Evolutionary conservation across 805 yeast genomes (phyloP), one percentile per base, ranked within the genome.

Genomic region (Allodekkera sacchari): DNA sequence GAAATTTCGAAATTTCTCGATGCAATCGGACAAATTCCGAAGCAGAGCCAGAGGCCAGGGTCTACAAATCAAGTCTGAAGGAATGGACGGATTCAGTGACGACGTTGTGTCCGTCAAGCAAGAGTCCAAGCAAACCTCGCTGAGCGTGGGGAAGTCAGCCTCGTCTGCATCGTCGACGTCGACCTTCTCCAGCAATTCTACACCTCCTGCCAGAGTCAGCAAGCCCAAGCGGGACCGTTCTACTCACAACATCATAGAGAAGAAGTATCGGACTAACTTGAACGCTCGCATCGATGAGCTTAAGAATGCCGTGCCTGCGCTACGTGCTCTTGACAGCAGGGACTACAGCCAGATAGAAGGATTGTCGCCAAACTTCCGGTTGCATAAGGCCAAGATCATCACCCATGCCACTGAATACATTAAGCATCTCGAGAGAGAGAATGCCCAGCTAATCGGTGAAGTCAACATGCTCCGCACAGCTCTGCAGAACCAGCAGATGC

Each of bases 341-440:
- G 38, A 48, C 8, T 15, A 44, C n/a, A 66, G 63, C 31, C 77
- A 74, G 33, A 57, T 81, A 16, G 92, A 82, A 41, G 94, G 92
- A 3, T 62, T 82, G 21, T 66, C 77, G 15, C 92, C 92, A 0
- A 87, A 88, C 7, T 56, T 71, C 21, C 81, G 81, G 50, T 61
- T 83, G 34, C 82, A 81, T 53, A 83, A 83, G 54, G 92, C 89
- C 10, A 78, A 79, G 18, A 80, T 83, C 10, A 59, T 83, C 32
- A 66, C 83, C 23, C 83, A 83, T 48, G 83, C 88, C 7, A 77
- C 84, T 1, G 94, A 83, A 55, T 83, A 83, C 52, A 83, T 83
- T 47, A 64, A 68, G 47, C 85, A 81, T 50, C 59, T 83, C 41
- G 87, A 83, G 52, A 50, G 57, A 33, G 72, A 77, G 39, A 81